These are phyloP conservation scores for Aspergillus mulundensis DNA, from an alignment of 495 filamentous ascomycete genomes.

Conservation along the genomic window DNA sequence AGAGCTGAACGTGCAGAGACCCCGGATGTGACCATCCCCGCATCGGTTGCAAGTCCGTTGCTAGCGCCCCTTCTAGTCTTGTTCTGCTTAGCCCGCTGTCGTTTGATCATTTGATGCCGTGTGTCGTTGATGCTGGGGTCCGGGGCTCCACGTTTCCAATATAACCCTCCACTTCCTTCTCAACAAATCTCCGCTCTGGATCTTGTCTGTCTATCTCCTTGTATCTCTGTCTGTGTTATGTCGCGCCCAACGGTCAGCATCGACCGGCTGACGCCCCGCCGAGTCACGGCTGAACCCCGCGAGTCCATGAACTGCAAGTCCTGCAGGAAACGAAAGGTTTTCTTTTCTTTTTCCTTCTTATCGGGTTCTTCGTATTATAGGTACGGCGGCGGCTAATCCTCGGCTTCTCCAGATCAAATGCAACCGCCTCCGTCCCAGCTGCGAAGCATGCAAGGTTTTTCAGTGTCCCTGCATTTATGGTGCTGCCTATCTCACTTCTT, in stretches of 20 bases:
- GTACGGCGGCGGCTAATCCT: neutral
- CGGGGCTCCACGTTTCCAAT: constrained; percentile 25
- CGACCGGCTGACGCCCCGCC: constrained; percentile 71
- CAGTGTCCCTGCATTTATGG: constrained; percentile 86
- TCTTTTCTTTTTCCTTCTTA: neutral
- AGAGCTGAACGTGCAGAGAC: neutral
- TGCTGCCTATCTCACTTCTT: constrained; percentile 36
- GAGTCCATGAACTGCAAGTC: constrained; percentile 95
- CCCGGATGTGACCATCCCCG: constrained; percentile 13
- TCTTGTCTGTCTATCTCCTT: neutral
- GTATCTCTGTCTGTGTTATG: constrained; percentile 9
- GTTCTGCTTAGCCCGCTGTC: neutral
- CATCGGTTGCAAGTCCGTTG: constrained; percentile 16
- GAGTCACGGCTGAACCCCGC: constrained; percentile 68
- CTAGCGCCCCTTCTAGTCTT: constrained; percentile 11
- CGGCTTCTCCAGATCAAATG: constrained; percentile 68
- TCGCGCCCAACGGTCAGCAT: constrained; percentile 75
- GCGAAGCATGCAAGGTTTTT: constrained; percentile 85
- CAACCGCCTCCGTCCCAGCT: constrained; percentile 76
- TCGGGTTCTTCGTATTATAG: neutral
- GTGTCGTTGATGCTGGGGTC: neutral
- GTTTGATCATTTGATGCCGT: neutral
- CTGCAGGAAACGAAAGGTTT: constrained; percentile 77
- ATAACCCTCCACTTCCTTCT: neutral
- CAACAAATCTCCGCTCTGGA: neutral